Conservation (phyloP, 1,284 basidiomycete species). For the Tilletiaria anomala region DNA sequence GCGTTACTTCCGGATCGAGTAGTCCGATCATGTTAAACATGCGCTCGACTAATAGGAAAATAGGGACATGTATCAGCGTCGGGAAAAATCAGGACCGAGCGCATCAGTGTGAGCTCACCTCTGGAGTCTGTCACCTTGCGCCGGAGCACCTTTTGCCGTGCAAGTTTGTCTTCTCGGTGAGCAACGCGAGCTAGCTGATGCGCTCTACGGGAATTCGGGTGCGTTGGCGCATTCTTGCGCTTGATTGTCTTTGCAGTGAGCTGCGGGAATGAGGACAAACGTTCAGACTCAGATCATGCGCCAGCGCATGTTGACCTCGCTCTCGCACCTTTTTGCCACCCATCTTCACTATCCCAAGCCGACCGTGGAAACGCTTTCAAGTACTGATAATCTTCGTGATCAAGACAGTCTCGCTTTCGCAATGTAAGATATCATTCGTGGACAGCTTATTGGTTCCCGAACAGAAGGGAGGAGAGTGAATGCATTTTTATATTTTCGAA, state of each 20-base stretch:
- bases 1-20: constrained; percentile 19
- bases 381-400: too few relatives aligned
- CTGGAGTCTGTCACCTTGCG: background rate
- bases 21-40: constrained; percentile 30
- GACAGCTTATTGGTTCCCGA: too few relatives aligned
- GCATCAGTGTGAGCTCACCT: too few relatives aligned
- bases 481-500: too few relatives aligned
- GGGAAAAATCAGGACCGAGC: too few relatives aligned
- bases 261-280: constrained; percentile 6
- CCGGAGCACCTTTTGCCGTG: constrained; percentile 1
- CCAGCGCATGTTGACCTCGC: background rate
- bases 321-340: background rate
- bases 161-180: constrained; percentile 20
- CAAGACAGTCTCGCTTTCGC: too few relatives aligned
- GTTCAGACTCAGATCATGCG: background rate
- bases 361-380: too few relatives aligned
- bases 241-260: constrained; percentile 32
- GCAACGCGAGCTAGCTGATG: constrained; percentile 26
- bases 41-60: too few relatives aligned
- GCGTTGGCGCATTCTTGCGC: constrained; percentile 30
- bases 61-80: too few relatives aligned
- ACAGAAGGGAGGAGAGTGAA: too few relatives aligned
- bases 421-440: too few relatives aligned
- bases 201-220: constrained; percentile 31
- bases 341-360: too few relatives aligned